Evolutionary conservation across 2,329 filamentous ascomycete genomes (phyloP), one percentile per base, ranked within the genome.

Genomic region (Stromatinia cepivora): DNA sequence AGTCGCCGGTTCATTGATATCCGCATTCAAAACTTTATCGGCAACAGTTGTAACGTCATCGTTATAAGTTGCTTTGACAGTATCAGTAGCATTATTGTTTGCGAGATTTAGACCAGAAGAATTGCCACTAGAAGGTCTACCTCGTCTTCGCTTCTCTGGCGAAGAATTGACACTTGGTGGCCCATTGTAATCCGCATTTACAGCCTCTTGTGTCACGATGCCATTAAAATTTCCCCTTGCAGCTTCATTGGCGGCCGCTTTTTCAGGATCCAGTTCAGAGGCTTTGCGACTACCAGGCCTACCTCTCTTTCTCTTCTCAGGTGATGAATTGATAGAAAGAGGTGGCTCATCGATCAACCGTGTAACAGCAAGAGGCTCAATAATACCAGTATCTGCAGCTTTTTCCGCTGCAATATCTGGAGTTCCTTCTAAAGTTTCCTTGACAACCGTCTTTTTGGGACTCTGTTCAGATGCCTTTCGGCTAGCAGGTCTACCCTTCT

Each of bases 61-160:
- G 28, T 34, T 63, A 9, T 22, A 36, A 63, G 20, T 20, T 39
- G 45, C 31, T 25, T 63, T 8, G 22, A 10, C 22, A 25, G 31
- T 36, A 5, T 15, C 20, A 11, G 25, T 0, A 17, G 7, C 4
- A n/a, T 48, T 53, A 4, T 58, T 36, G 9, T 13, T 66, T 7
- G 7, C 25, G 1, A 10, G 9, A 28, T 2, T 63, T 17, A 36
- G 10, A 39, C 22, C 3, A 25, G 59, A 63, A 39, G 59, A 25
- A 4, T 63, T 63, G 8, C 46, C 45, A 50, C 8, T 36, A 3
- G 64, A 22, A 42, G 65, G 31, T 15, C 65, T 58, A 8, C 54
- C 65, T 42, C 65, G 52, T 36, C 36, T 46, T 20, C 45, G 59
- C 45, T 67, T 67, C 10, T 46, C 63, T 13, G 45, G 28, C 45